Evolutionary conservation across 139 green algal genomes (phyloP), one percentile per base, ranked within the genome.

Genomic region (Closterium sp.): DNA sequence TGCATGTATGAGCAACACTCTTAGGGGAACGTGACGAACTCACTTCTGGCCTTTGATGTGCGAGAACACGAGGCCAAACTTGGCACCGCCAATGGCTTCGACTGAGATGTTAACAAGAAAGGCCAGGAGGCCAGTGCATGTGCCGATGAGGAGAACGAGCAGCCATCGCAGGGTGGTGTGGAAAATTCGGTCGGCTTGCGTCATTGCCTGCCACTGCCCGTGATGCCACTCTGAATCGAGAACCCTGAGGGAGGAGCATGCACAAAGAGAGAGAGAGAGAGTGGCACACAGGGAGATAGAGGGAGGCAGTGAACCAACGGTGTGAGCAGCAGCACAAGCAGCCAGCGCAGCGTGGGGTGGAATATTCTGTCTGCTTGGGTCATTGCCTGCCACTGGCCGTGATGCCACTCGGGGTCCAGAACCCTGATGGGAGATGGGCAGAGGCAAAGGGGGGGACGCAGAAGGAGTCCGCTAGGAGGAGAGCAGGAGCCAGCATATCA

Each of bases 71-170:
- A 93, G 89, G 0, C 13, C 24, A 32, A 98, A 98, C 95, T 98
- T 98, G 89, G 96, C 92, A 31, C 95, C 96, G 3, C 91, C 90
- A 42, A 98, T 96, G 93, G 98, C 97, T 91, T 98, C 97, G 0
- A 98, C 97, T 2, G 90, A 90, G 3, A 97, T 24, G 88, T 98
- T 97, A 38, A 98, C 96, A 1, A 92, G 88, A 42, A 98, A 94
- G 28, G 94, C 91, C 2, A 29, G 88, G 29, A 92, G 30, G 21
- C 85, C 92, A 2, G 90, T 95, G 10, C 90, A 38, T 0, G 89
- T 29, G 29, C 42, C 93, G 27, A 95, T 85, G n/a, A 93, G 29
- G 27, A 95, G n/a, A 17, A 45, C 89, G 9, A 93, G 34, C 27
- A 91, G 19, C 92, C 92, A 95, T 4, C 62, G 62, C 17, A 79